Percentiles rank a stretch among this genome's conserved stretches.
Conservation (phyloP, 208 protist species). For the Leishmania mexicana region DNA sequence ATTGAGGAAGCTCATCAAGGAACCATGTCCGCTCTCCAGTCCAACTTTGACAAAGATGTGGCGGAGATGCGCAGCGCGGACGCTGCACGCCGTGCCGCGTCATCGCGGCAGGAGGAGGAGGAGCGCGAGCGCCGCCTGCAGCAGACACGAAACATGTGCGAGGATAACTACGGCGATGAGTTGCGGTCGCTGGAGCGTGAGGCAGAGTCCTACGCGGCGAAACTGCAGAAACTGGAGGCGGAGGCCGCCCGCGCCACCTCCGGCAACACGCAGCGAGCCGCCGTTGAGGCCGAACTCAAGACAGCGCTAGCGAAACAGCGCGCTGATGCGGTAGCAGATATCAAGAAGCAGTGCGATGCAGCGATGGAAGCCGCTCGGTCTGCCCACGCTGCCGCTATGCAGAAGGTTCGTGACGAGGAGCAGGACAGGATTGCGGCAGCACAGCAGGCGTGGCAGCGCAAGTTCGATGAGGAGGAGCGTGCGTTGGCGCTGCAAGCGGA, state of each 20-base stretch:
- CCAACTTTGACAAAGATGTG: conserved; percentile 49
- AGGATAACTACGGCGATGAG: conserved; percentile 43
- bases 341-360: conserved; percentile 13
- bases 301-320: conserved; percentile 15
- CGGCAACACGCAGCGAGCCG: conserved; percentile 30
- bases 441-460: conserved; percentile 25
- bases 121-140: conserved; percentile 28
- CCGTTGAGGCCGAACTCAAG: conserved; percentile 28
- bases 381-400: conserved; percentile 15
- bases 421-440: conserved; percentile 14
- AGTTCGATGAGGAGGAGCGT: conserved; percentile 29
- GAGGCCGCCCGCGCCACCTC: conserved; percentile 26
- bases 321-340: conserved; percentile 12
- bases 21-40: conserved; percentile 42
- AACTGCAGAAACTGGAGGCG: conserved; percentile 39
- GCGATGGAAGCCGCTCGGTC: conserved; percentile 2
- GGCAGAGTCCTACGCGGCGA: conserved; percentile 31
- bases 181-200: conserved; percentile 42
- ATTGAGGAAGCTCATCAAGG: conserved; percentile 38
- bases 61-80: conserved; percentile 41
- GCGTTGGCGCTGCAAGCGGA: conserved; percentile 24
- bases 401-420: conserved; percentile 17
- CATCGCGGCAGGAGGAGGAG: conserved; percentile 15
- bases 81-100: conserved; percentile 30
- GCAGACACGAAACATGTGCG: conserved; percentile 36